A percentile compares a stretch with the other conserved stretches of the same genome.
phyloP scores from a whole-genome alignment of 1,284 basidiomycete species.

The Sanghuangporus sanghuang region DNA sequence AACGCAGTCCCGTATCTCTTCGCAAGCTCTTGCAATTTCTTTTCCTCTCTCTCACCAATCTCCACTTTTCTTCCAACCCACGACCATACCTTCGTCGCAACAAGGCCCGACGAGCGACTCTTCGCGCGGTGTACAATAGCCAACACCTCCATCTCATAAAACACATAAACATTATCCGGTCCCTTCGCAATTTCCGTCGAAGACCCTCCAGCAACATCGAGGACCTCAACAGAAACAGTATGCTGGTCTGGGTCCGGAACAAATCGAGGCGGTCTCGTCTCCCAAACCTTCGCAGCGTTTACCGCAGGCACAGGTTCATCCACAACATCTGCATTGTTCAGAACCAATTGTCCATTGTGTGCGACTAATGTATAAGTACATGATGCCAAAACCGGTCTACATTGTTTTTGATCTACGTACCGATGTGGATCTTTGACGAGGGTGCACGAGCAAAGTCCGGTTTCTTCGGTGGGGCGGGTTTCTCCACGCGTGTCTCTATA shows the following conservation, averaged over 20 bases:
- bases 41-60: constrained; percentile 51
- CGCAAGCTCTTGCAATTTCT: constrained; percentile 63
- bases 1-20: constrained; percentile 57
- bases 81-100: constrained; percentile 63
- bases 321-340: constrained; percentile 30
- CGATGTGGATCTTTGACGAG: constrained; percentile 11
- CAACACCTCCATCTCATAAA: constrained; percentile 68
- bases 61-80: constrained; percentile 58
- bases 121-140: constrained; percentile 66
- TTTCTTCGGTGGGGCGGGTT: constrained; percentile 2
- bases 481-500: constrained; percentile 7
- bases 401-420: constrained; percentile 10
- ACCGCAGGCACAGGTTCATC: constrained; percentile 46
- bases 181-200: constrained; percentile 20
- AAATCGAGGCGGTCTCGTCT: constrained; percentile 23
- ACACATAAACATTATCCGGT: constrained; percentile 39
- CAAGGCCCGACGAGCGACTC: constrained; percentile 56
- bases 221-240: constrained; percentile 66
- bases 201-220: constrained; percentile 48
- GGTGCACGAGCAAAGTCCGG: constrained; percentile 3
- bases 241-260: constrained; percentile 35
- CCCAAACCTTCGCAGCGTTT: constrained; percentile 43
- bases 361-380: constrained; percentile 7
- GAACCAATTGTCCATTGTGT: constrained; percentile 4
- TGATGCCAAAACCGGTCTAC: background rate